Evolutionary conservation across 805 yeast genomes (phyloP).

Genomic region (Kodamaea jinghongensis): DNA sequence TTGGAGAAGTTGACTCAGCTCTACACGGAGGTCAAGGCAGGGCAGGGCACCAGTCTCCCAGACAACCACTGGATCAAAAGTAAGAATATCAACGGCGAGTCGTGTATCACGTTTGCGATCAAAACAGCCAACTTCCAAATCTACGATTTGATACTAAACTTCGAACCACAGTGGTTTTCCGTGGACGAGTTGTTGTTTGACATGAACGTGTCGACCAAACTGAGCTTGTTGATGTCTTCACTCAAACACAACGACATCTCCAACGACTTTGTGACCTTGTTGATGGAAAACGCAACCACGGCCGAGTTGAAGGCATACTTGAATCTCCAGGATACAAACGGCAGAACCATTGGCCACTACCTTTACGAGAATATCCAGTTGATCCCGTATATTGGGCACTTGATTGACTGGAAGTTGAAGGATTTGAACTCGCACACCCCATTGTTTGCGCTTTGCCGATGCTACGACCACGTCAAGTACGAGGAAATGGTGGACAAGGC

Average conservation of each 20-base stretch:
- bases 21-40: not conserved
- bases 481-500: conserved; percentile 44
- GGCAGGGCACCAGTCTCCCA: conserved; percentile 11
- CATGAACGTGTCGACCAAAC: conserved; percentile 46
- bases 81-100: conserved; percentile 56
- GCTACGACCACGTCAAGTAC: conserved; percentile 76
- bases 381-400: conserved; percentile 51
- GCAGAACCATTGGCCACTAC: conserved; percentile 72
- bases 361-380: conserved; percentile 55
- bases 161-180: conserved; percentile 49
- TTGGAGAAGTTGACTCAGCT: conserved; percentile 12
- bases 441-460: conserved; percentile 66
- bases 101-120: conserved; percentile 64
- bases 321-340: conserved; percentile 47
- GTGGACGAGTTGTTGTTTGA: conserved; percentile 70
- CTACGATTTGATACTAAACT: conserved; percentile 46
- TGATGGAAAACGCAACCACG: conserved; percentile 40
- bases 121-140: conserved; percentile 43
- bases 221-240: conserved; percentile 60
- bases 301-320: conserved; percentile 51
- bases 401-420: conserved; percentile 64
- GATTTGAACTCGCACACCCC: conserved; percentile 78
- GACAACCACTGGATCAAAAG: conserved; percentile 22
- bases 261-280: conserved; percentile 39
- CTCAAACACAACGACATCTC: conserved; percentile 55